A percentile compares a stretch with the other conserved stretches of the same genome.
These are phyloP conservation scores for Sisymbrium irio DNA, from an alignment of 345 rosid species.

Conservation along the genomic window DNA sequence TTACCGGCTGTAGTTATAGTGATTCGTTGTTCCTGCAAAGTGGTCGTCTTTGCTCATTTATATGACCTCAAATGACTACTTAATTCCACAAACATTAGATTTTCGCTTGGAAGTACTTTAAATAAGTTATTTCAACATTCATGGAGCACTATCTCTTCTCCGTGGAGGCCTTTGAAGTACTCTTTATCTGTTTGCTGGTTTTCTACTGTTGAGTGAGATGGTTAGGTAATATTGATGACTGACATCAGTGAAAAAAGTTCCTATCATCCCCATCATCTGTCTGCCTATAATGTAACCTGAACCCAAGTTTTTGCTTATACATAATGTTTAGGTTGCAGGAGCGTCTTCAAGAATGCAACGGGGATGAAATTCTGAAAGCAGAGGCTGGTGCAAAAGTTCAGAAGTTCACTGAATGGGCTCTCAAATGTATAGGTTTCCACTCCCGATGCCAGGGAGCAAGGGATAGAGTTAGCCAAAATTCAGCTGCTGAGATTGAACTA, in stretches of 20 bases:
- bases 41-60: neutral
- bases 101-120: neutral
- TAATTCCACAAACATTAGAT: neutral
- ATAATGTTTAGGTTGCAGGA: constrained; percentile 66
- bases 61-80: neutral
- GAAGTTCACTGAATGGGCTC: constrained; percentile 96
- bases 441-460: constrained; percentile 74
- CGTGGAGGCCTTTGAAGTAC: neutral
- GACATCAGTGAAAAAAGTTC: too few relatives aligned
- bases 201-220: too few relatives aligned
- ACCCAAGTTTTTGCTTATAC: neutral
- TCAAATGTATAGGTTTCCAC: constrained; percentile 91
- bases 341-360: constrained; percentile 90
- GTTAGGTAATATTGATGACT: too few relatives aligned
- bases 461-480: constrained; percentile 63
- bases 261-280: too few relatives aligned
- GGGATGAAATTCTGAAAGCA: constrained; percentile 87
- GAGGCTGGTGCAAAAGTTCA: constrained; percentile 95
- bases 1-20: neutral
- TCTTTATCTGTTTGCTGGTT: too few relatives aligned
- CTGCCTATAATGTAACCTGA: neutral
- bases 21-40: neutral
- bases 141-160: neutral
- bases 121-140: too few relatives aligned
- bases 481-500: constrained; percentile 80